These are phyloP conservation scores for Avena atlantica DNA, from an alignment of 176 grass and related monocot species.

Conservation along the genomic window DNA sequence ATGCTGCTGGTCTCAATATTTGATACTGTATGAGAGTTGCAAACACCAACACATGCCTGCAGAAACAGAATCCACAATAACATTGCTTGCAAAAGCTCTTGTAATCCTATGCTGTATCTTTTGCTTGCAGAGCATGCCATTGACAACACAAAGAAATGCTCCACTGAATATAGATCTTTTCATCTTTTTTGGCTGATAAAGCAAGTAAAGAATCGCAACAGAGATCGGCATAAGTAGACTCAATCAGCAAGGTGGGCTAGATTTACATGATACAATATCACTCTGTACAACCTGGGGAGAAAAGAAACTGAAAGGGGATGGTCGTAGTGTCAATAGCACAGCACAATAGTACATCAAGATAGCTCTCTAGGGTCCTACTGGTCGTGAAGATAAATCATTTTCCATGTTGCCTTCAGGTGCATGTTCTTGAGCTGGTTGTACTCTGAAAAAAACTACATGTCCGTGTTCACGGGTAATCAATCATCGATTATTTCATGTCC, in stretches of 20 bases:
- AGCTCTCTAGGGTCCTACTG: neutral
- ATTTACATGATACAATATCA: constrained; percentile 36
- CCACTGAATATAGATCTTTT: neutral
- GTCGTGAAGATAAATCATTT: neutral
- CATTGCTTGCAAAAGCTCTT: constrained; percentile 4
- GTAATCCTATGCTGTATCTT: constrained; percentile 9
- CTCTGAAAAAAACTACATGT: constrained; percentile 8
- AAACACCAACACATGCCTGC: no score
- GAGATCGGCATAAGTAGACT: neutral
- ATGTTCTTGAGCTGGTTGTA: constrained; percentile 21
- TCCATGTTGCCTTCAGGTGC: neutral
- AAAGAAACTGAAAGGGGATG: neutral
- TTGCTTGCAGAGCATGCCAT: constrained; percentile 21
- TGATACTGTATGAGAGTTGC: neutral
- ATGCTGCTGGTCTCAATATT: neutral
- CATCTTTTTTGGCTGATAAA: neutral
- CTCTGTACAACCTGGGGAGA: constrained; percentile 27
- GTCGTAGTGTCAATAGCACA: neutral
- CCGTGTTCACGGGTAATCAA: constrained; percentile 16
- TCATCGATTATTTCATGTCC: constrained; percentile 52
- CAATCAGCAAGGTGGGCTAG: neutral
- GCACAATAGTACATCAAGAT: constrained; percentile 37
- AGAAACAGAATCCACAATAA: neutral
- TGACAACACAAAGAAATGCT: neutral
- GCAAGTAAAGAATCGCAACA: neutral